phyloP scores from a whole-genome alignment of 2,329 filamentous ascomycete species.

The Penicillium sp. region DNA sequence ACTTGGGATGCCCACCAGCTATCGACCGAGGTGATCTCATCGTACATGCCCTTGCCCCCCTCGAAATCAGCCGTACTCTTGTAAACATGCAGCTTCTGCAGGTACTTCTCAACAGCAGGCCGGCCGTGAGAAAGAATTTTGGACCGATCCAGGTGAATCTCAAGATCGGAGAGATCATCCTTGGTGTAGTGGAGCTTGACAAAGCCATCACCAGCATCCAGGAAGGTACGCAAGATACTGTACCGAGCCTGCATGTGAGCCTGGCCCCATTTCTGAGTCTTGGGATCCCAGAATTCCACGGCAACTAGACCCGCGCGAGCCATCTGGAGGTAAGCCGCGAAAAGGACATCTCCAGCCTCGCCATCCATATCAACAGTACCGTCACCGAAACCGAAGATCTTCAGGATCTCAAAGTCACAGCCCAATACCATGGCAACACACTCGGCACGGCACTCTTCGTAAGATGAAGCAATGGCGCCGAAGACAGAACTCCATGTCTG shows the following conservation, averaged over 20 bases:
- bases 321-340: constrained; percentile 88
- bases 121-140: constrained; percentile 86
- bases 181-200: constrained; percentile 77
- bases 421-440: constrained; percentile 89
- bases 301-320: constrained; percentile 87
- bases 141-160: constrained; percentile 78
- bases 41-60: constrained; percentile 77
- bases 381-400: constrained; percentile 90
- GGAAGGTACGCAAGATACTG: constrained; percentile 76
- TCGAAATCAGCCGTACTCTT: constrained; percentile 87
- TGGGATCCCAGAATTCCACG: constrained; percentile 93
- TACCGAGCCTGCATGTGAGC: constrained; percentile 90
- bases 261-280: constrained; percentile 89
- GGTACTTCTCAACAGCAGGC: constrained; percentile 79
- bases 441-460: constrained; percentile 94
- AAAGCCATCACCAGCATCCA: constrained; percentile 84
- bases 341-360: constrained; percentile 84
- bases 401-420: constrained; percentile 85
- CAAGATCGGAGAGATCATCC: constrained; percentile 78
- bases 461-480: constrained; percentile 81
- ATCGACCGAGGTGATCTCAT: constrained; percentile 79
- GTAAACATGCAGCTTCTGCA: constrained; percentile 91
- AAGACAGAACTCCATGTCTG: constrained; percentile 96
- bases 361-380: constrained; percentile 72
- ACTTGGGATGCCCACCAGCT: constrained; percentile 85